Base-by-base conservation (phyloP, 2,329 filamentous ascomycete genomes). In the Colletotrichum spaethianum region DNA sequence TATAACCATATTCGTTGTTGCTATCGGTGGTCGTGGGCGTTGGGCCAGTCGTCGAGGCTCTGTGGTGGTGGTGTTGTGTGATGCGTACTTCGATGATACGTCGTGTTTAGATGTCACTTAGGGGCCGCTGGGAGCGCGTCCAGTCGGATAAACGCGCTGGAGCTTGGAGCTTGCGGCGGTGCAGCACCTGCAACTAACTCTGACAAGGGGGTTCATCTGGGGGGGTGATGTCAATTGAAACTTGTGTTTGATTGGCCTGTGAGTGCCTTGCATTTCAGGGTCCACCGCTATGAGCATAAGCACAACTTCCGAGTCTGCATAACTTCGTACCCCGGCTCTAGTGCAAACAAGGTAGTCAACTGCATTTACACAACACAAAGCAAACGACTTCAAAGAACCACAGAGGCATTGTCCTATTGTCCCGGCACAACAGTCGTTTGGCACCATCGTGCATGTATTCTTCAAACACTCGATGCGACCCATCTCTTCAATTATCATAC, bases 61-160 rank as follows among this genome's bases (percentile, higher is more conserved):
- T 8, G 55, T 57, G 38, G 61, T 50, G 31, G 44, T 61, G 11
- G 42, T 46, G 59, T 52, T 69, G 33, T 42, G 69, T 68, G 60
- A 63, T 59, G 60, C 48, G 69, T 69, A 31, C 52, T 44, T 53
- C 52, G 33, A 63, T 11, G 48, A 44, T 42, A 31, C 36, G 38
- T 63, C 67, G 52, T 70, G 70, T 72, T 72, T 64, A 56, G 70
- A 70, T 70, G 70, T 64, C 65, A 57, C 60, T 46, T 46, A n/a
- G 44, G 62, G 67, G 67, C 46, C 48, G 40, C 26, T n/a, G 4
- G 46, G 57, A 56, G 67, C 70, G 67, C 70, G 67, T 73, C 70
- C 48, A 65, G 38, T 67, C 62, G 70, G 56, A 73, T 71, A 71
- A 62, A 67, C 70, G 70, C 70, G 70, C 55, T 61, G 60, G 42